Evolutionary conservation across 768 basidiomycete genomes (phyloP).

Genomic region (Heimioporus sp.): DNA sequence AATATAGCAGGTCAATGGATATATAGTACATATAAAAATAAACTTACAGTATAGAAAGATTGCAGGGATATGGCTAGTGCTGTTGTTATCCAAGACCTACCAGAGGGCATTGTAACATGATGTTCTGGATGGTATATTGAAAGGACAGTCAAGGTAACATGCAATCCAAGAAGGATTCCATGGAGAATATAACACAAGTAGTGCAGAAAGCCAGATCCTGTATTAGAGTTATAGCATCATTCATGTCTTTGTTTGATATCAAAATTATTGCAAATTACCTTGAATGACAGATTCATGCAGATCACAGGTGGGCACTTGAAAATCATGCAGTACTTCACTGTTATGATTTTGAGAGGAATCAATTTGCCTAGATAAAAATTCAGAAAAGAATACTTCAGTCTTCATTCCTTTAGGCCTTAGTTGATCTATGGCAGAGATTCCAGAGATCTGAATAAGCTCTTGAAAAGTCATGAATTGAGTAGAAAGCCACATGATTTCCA

Average conservation of each 20-base stretch:
- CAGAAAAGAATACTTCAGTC: background rate
- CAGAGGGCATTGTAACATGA: background rate
- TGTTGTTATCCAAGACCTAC: background rate
- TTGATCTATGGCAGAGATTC: background rate
- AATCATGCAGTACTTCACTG: background rate
- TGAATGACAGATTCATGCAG: no score
- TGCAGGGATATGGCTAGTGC: background rate
- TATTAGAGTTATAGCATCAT: background rate
- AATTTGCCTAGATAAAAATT: background rate
- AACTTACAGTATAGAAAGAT: background rate
- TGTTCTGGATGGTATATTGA: background rate
- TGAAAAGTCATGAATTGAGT: background rate
- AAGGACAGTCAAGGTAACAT: background rate
- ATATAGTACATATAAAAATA: background rate
- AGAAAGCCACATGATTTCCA: slow-evolving; percentile 1
- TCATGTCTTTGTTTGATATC: background rate
- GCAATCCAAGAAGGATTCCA: background rate
- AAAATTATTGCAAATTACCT: no score
- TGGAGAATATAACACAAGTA: background rate
- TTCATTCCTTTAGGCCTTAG: background rate
- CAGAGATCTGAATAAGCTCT: background rate
- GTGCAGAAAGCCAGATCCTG: background rate
- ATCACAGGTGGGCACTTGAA: background rate
- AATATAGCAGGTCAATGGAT: background rate
- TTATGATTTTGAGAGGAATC: background rate